These are phyloP conservation scores for Calonectria pauciramosa DNA, from an alignment of 2,329 filamentous ascomycete species.

Conservation along the genomic window DNA sequence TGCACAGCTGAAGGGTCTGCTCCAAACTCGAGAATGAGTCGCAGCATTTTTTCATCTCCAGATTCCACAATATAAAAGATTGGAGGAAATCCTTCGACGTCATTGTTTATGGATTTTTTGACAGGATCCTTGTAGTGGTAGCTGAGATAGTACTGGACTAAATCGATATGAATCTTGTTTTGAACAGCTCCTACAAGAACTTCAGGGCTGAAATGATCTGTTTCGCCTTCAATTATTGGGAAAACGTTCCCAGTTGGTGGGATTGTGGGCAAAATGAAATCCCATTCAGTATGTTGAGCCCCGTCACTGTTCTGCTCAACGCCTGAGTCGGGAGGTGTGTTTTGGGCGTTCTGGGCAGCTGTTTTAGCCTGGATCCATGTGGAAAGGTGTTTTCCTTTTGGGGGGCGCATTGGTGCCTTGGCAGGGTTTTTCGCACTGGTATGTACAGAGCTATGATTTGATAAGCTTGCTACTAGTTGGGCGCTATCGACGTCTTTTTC, in stretches of 20 bases:
- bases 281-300: background rate
- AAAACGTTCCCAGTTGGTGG: background rate
- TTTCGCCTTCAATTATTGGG: background rate
- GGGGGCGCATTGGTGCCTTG: background rate
- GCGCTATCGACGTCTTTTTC: background rate
- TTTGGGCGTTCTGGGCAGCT: background rate
- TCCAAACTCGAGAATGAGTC: background rate
- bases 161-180: background rate
- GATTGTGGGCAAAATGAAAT: background rate
- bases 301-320: background rate
- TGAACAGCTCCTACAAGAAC: background rate
- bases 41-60: background rate
- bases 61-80: background rate
- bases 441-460: background rate
- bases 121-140: background rate
- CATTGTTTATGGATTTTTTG: background rate
- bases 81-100: background rate
- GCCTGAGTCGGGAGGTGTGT: background rate
- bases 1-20: background rate
- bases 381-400: background rate
- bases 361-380: background rate
- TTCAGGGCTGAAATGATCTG: background rate
- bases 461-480: background rate
- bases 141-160: background rate
- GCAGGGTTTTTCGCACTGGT: background rate